Conservation (phyloP, 768 basidiomycete species). For the Agrocybe praecox region DNA sequence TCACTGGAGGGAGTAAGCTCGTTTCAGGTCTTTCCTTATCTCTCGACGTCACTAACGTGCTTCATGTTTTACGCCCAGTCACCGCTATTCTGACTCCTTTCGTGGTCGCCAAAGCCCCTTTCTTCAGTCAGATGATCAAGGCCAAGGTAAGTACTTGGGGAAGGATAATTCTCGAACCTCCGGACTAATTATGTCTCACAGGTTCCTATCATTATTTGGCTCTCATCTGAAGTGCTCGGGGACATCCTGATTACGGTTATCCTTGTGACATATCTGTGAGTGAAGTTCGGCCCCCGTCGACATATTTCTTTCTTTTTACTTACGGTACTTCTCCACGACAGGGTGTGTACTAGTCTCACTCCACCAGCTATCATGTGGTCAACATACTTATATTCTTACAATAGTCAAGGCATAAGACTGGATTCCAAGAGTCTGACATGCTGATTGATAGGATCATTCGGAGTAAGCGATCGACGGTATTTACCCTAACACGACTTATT, state of each 20-base stretch:
- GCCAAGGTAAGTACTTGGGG: conserved; percentile 14
- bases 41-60: not conserved
- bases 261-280: conserved; percentile 43
- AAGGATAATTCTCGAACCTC: not conserved
- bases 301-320: conserved; percentile 32
- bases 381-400: not conserved
- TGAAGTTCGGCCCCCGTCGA: no score
- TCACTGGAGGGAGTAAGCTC: conserved; percentile 19
- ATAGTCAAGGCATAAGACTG: conserved; percentile 41
- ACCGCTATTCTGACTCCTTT: conserved; percentile 22
- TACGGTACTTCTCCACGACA: conserved; percentile 10
- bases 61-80: conserved; percentile 12
- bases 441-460: conserved; percentile 43
- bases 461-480: conserved; percentile 17
- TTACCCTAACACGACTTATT: no score
- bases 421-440: conserved; percentile 40
- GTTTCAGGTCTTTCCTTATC: not conserved
- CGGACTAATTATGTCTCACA: not conserved
- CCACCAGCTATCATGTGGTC: not conserved
- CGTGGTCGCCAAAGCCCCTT: conserved; percentile 14
- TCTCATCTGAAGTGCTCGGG: conserved; percentile 37
- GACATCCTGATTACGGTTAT: conserved; percentile 44
- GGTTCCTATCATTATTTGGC: conserved; percentile 34
- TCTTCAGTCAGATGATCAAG: conserved; percentile 22
- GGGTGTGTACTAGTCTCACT: not conserved